Percentiles rank a stretch among this genome's conserved stretches.
These are phyloP conservation scores for Colletotrichum sp. DNA, from an alignment of 2,329 filamentous ascomycete genomes.

Conservation along the genomic window DNA sequence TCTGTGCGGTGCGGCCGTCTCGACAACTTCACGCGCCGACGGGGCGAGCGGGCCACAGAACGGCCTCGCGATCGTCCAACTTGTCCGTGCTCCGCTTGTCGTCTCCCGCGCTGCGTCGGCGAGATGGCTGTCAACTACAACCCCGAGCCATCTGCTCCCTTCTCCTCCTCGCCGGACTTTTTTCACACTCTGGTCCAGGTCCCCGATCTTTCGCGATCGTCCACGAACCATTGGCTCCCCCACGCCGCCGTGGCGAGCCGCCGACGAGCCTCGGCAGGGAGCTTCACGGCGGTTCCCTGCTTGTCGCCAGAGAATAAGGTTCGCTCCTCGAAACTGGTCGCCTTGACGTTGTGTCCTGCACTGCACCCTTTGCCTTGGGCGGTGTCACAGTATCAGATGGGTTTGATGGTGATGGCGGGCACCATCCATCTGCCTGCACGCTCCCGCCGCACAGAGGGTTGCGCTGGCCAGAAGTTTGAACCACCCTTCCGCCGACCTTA, in stretches of 20 bases:
- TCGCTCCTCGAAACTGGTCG: constrained; percentile 13
- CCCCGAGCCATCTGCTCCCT: neutral
- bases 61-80: neutral
- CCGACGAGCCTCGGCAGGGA: neutral
- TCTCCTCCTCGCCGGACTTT: neutral
- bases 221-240: neutral
- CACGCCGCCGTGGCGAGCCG: neutral
- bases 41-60: neutral
- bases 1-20: constrained; percentile 1
- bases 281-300: neutral
- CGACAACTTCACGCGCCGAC: neutral
- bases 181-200: neutral
- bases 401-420: constrained; percentile 16
- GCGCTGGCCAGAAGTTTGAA: constrained; percentile 5
- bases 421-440: neutral
- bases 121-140: neutral
- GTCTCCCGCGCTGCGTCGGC: neutral
- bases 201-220: constrained; percentile 1
- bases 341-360: constrained; percentile 3
- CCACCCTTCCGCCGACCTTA: neutral
- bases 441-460: constrained; percentile 7
- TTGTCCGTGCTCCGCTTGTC: constrained; percentile 1
- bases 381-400: constrained; percentile 17
- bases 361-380: neutral
- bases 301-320: neutral